Conservation (phyloP, 148 eudicot genomes). For the Simmondsia chinensis region DNA sequence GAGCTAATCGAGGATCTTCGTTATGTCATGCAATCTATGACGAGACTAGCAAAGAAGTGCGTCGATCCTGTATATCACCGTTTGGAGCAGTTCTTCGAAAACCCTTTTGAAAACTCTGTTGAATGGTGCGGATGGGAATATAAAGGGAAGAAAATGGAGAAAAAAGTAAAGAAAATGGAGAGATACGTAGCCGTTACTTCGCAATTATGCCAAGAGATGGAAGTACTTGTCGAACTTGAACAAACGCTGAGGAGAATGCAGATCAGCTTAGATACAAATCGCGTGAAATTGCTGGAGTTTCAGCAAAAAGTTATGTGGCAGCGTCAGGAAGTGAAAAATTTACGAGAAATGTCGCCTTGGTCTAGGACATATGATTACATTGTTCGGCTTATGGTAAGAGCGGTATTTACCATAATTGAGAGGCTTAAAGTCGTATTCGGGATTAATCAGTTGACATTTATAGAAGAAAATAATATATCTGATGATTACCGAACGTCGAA, state of each 20-base stretch:
- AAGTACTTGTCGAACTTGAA: conserved; percentile 79
- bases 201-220: conserved; percentile 75
- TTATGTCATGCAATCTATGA: conserved; percentile 36
- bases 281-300: conserved; percentile 60
- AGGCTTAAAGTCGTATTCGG: conserved; percentile 58
- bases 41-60: conserved; percentile 64
- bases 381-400: conserved; percentile 53
- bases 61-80: conserved; percentile 50
- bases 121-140: conserved; percentile 73
- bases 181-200: conserved; percentile 52
- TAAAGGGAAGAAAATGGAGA: conserved; percentile 75
- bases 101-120: conserved; percentile 30
- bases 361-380: conserved; percentile 53
- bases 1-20: conserved; percentile 59
- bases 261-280: conserved; percentile 27
- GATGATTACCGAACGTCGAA: conserved; percentile 11
- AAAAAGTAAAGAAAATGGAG: conserved; percentile 73
- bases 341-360: conserved; percentile 83
- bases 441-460: conserved; percentile 22
- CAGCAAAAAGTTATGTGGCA: conserved; percentile 83
- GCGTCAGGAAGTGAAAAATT: conserved; percentile 69
- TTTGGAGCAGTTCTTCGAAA: conserved; percentile 46
- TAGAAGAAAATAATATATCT: conserved; percentile 17
- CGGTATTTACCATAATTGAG: conserved; percentile 51
- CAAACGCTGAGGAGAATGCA: conserved; percentile 69